Evolutionary conservation across 192 early-diverging fungal genomes (phyloP).

Genomic region (Rhizoclosmatium globosum): DNA sequence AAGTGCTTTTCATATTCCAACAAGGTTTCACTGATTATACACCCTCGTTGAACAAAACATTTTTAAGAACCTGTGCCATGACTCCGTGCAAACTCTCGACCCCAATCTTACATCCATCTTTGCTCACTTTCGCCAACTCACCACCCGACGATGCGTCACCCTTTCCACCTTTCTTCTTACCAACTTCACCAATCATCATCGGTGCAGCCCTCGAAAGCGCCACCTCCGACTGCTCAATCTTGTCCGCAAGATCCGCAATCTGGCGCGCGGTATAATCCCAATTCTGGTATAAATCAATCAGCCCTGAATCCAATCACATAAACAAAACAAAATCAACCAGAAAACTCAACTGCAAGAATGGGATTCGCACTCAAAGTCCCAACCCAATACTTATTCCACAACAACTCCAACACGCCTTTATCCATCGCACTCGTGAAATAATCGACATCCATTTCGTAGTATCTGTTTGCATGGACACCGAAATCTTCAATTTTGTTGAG

Average conservation of each 20-base stretch:
- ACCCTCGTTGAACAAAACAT: constrained; percentile 73
- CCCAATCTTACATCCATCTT: constrained; percentile 80
- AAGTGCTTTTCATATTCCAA: too few species aligned
- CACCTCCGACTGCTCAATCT: constrained; percentile 80
- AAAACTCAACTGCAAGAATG: constrained; percentile 74
- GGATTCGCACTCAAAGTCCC: constrained; percentile 94
- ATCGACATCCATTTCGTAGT: constrained; percentile 90
- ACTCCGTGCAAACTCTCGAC: constrained; percentile 82
- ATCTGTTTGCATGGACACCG: constrained; percentile 89
- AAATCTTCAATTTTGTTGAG: constrained; percentile 97
- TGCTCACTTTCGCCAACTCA: constrained; percentile 71
- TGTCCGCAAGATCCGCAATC: constrained; percentile 82
- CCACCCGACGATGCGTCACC: constrained; percentile 45
- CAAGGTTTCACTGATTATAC: too few species aligned
- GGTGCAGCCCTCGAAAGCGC: constrained; percentile 49
- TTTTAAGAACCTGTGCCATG: constrained; percentile 85
- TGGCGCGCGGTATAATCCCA: constrained; percentile 81
- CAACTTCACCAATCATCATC: neutral
- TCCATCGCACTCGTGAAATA: constrained; percentile 95
- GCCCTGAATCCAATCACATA: constrained; percentile 10
- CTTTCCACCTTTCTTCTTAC: constrained; percentile 67
- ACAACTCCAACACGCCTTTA: constrained; percentile 81
- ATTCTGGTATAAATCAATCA: constrained; percentile 61
- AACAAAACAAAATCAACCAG: neutral
- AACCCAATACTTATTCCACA: constrained; percentile 99